Evolutionary conservation across 2,329 filamentous ascomycete species (phyloP).

Genomic region (Aspergillus brasiliensis): DNA sequence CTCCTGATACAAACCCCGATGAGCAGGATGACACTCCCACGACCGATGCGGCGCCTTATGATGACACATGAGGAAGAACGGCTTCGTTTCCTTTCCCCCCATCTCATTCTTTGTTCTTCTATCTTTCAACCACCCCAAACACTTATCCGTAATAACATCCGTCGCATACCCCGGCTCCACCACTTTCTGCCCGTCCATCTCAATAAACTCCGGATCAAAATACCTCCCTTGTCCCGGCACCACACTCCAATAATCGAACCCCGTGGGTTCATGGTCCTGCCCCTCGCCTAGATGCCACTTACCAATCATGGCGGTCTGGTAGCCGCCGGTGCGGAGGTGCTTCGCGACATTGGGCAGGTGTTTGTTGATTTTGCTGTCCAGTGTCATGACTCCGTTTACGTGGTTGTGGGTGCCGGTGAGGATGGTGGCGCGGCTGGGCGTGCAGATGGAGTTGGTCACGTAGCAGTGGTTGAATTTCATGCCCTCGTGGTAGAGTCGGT

Average conservation of each 20-base stretch:
- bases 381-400: neutral
- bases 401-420: conserved; percentile 3
- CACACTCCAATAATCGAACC: conserved; percentile 57
- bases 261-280: conserved; percentile 48
- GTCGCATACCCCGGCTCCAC: conserved; percentile 51
- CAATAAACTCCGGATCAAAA: conserved; percentile 55
- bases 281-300: conserved; percentile 60
- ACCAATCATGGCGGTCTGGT: conserved; percentile 56
- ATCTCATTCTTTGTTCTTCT: conserved; percentile 22
- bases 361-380: conserved; percentile 49
- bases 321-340: conserved; percentile 49
- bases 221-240: conserved; percentile 57
- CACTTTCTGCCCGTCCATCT: conserved; percentile 32
- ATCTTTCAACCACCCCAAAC: conserved; percentile 45
- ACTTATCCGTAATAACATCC: conserved; percentile 57
- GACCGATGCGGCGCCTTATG: conserved; percentile 58
- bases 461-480: conserved; percentile 6
- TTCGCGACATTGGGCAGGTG: conserved; percentile 56
- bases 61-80: conserved; percentile 60
- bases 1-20: conserved; percentile 53
- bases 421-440: neutral
- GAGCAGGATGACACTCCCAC: conserved; percentile 55
- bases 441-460: conserved; percentile 3
- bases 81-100: conserved; percentile 31
- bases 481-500: neutral